Percentiles rank a stretch among this genome's conserved stretches.
Evolutionary conservation across 2,329 filamentous ascomycete species (phyloP).

Genomic region (Chaetomiaceae sp.): DNA sequence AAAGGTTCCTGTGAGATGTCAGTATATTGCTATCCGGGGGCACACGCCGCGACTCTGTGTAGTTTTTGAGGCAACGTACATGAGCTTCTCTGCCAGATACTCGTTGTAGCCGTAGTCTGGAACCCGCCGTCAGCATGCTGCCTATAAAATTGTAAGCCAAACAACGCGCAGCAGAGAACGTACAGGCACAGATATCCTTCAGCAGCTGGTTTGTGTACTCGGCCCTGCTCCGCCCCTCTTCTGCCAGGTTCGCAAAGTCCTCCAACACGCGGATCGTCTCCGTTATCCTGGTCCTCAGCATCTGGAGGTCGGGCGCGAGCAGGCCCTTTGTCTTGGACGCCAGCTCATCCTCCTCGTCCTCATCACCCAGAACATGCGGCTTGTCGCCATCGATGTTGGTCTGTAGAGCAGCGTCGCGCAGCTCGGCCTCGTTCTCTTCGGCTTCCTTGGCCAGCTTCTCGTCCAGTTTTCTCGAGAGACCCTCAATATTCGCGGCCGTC

Average conservation of each 20-base stretch:
- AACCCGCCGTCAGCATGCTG: background rate
- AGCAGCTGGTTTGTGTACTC: conserved; percentile 86
- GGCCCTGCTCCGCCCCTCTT: conserved; percentile 73
- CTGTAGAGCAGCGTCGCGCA: conserved; percentile 80
- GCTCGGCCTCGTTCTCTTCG: conserved; percentile 76
- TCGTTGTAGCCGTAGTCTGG: conserved; percentile 85
- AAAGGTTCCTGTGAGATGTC: conserved; percentile 55
- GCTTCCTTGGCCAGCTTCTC: conserved; percentile 70
- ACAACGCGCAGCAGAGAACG: background rate
- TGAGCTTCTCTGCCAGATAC: conserved; percentile 93
- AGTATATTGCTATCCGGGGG: background rate
- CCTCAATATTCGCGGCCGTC: conserved; percentile 93
- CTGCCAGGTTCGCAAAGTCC: conserved; percentile 76
- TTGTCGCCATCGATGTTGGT: conserved; percentile 85
- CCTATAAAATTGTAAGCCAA: background rate
- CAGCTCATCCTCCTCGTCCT: conserved; percentile 55
- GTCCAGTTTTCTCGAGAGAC: conserved; percentile 81
- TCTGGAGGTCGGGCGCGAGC: conserved; percentile 82
- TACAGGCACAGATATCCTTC: conserved; percentile 80
- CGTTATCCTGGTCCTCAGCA: conserved; percentile 82
- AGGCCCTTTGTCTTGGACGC: conserved; percentile 57
- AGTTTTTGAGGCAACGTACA: conserved; percentile 32
- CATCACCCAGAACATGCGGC: conserved; percentile 60
- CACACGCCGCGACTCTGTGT: too few relatives aligned
- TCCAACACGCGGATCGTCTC: conserved; percentile 90